Evolutionary conservation across 768 basidiomycete genomes (phyloP).

Genomic region (Phallus indusiatus): DNA sequence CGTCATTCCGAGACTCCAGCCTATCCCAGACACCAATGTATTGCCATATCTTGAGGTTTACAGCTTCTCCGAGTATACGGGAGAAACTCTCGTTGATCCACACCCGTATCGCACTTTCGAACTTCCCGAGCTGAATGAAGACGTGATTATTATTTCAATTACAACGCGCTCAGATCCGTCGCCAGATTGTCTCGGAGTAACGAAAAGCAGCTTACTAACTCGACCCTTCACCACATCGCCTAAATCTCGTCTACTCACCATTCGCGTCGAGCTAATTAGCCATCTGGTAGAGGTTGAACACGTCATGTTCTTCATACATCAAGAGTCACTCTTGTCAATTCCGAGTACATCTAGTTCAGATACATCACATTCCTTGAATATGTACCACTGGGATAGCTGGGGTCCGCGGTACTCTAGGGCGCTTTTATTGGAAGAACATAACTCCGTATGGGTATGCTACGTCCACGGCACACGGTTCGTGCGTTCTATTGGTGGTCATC

Average conservation of each 20-base stretch:
- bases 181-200: not conserved
- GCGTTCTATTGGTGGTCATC: constrained; percentile 11
- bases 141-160: not conserved
- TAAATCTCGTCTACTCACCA: not conserved
- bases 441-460: constrained; percentile 50
- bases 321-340: constrained; percentile 23
- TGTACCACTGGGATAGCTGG: constrained; percentile 39
- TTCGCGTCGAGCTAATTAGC: constrained; percentile 16
- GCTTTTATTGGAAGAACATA: constrained; percentile 18
- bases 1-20: constrained; percentile 11
- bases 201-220: not conserved
- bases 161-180: constrained; percentile 2
- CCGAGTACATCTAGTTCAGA: not conserved
- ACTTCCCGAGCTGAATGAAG: not conserved
- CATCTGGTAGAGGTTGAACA: constrained; percentile 24
- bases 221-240: not conserved
- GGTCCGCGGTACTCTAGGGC: constrained; percentile 40
- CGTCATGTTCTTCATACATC: constrained; percentile 36
- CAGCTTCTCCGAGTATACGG: not conserved
- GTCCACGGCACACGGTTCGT: constrained; percentile 41
- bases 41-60: constrained; percentile 1
- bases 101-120: not conserved
- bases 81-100: not conserved
- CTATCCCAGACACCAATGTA: constrained; percentile 21
- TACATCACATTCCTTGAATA: constrained; percentile 12